Conservation (phyloP, 139 green algal genomes). For the Bryopsis sp. region DNA sequence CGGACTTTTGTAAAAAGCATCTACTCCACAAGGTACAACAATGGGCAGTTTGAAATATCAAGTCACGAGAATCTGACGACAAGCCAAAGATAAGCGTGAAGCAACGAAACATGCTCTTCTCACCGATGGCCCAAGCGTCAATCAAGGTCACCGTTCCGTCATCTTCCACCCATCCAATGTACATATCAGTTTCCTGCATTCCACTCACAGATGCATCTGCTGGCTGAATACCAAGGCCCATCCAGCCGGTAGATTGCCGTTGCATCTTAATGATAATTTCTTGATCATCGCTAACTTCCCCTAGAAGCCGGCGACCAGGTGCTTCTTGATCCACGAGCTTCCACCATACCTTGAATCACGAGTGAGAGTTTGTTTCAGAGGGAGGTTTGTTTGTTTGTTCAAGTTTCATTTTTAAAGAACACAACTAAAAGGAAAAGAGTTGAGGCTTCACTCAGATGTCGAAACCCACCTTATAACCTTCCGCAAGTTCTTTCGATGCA, state of each 20-base stretch:
- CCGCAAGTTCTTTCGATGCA: background rate
- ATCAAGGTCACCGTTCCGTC: conserved; percentile 16
- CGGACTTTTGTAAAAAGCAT: too few relatives aligned
- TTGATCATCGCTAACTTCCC: background rate
- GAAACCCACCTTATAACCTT: conserved; percentile 9
- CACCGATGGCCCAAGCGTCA: conserved; percentile 14
- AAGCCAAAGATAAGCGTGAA: too few relatives aligned
- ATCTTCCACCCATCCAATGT: conserved; percentile 15
- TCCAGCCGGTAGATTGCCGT: conserved; percentile 9
- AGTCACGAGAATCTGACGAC: too few relatives aligned
- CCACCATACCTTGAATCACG: conserved; percentile 18
- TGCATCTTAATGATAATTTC: conserved; percentile 20
- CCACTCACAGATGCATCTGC: conserved; percentile 15
- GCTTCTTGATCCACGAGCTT: background rate
- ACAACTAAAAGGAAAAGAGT: too few relatives aligned
- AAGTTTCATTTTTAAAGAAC: too few relatives aligned
- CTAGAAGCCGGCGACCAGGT: background rate
- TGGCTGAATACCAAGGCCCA: conserved; percentile 18
- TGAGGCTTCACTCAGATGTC: too few relatives aligned
- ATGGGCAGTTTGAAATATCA: too few relatives aligned
- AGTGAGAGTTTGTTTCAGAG: too few relatives aligned
- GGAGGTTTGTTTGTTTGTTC: too few relatives aligned
- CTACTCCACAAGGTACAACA: too few relatives aligned
- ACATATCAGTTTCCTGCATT: conserved; percentile 21
- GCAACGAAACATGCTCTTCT: too few relatives aligned